Percentiles rank a stretch among this genome's conserved stretches.
Conservation (phyloP, 352 stramenopile genomes). For the Halophytophthora polymorphica region DNA sequence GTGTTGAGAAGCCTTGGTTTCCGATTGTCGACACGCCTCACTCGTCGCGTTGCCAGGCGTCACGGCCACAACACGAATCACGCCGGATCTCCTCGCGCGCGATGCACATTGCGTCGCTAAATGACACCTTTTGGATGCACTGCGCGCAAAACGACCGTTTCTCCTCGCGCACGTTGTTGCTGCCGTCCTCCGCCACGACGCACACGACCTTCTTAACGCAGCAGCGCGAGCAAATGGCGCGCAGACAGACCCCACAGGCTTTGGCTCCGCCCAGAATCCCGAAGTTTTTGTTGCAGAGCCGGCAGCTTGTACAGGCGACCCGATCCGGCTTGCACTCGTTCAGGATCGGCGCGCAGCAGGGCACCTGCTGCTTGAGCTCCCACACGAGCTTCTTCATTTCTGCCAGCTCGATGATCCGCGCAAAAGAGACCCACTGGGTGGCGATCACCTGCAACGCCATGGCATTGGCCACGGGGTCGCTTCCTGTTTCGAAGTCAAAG, state of each 20-base stretch:
- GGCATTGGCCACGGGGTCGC: constrained; percentile 14
- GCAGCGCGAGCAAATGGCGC: constrained; percentile 25
- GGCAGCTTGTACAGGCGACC: constrained; percentile 11
- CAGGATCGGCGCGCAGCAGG: constrained; percentile 3
- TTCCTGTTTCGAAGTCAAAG: constrained; percentile 25
- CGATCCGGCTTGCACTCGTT: constrained; percentile 12
- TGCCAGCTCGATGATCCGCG: constrained; percentile 33
- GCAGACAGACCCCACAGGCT: constrained; percentile 12
- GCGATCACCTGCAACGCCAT: constrained; percentile 33
- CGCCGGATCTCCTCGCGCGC: constrained; percentile 17
- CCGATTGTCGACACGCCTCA: no score
- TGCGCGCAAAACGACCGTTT: constrained; percentile 19
- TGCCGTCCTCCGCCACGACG: constrained; percentile 1
- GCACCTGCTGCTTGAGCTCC: constrained; percentile 19
- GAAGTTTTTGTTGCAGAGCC: constrained; percentile 18
- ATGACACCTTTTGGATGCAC: constrained; percentile 13
- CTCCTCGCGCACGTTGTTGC: constrained; percentile 4
- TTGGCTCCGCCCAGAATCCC: constrained; percentile 14
- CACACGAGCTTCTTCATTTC: constrained; percentile 61
- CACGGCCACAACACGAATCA: background rate
- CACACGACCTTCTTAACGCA: constrained; percentile 22
- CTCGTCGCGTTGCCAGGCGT: background rate
- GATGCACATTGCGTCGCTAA: constrained; percentile 12
- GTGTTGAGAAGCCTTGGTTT: no score
- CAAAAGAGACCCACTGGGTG: constrained; percentile 27